Base-by-base conservation (phyloP, 306 rosid genomes). In the Biancaea sappan region DNA sequence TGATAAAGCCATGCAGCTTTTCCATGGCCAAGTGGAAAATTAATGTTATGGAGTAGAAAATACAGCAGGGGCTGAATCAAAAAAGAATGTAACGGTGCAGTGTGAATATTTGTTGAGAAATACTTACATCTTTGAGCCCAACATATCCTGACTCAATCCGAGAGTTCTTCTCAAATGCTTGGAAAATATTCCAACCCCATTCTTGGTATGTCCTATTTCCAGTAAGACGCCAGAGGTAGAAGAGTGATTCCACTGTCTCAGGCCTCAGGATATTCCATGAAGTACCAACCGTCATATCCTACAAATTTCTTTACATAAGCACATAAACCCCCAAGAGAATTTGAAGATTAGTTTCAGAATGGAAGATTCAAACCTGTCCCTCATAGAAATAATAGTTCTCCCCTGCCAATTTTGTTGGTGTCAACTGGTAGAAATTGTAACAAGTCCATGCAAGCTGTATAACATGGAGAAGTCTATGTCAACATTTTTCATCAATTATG, bases 111-210 rank as follows among this genome's bases (percentile, higher is more conserved):
- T 37, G 63, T 12, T 58, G 43, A 63, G 75, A 83, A 78, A 79
- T 68, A 61, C 97, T 74, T 84, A 92, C 99, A 79, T 95, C 98
- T 92, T 73, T 90, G 41, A 95, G 89, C 65, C 99, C 99, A 73
- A 95, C 99, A 54, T 95, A 95, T 79, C 99, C 99, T 0, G 92
- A 25, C 64, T 90, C 99, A 0, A 84, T 24, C 66, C 98, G 96
- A 71, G 94, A 90, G 89, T 90, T 90, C 79, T 81, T 87, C 74
- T 95, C 99, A 75, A 95, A 95, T 79, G 99, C 99, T 81, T 84
- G 91, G 73, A 95, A 95, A 77, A 92, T 95, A 80, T 95, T 80
- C 98, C 99, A 92, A 79, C 96, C 98, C 99, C 99, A 95, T 43
- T 95, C 98, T 82, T 84, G 92, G 91, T 95, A 95, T 69, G 99